phyloP scores from a whole-genome alignment of 768 basidiomycete species.

The Tulasnella sp. region DNA sequence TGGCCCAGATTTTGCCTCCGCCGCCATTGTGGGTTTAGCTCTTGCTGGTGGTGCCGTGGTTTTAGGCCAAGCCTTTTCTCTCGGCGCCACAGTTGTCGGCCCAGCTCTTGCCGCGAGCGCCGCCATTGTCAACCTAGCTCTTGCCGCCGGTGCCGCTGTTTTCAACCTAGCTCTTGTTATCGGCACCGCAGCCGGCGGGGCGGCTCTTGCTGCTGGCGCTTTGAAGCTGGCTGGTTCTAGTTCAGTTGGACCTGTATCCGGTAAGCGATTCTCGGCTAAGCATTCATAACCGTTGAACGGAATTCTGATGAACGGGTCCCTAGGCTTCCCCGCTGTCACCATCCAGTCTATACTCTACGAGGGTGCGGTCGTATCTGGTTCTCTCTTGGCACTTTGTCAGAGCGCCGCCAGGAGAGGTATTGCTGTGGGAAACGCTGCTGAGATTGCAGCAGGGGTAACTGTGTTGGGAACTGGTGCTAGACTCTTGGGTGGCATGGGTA shows the following conservation, averaged over 20 bases:
- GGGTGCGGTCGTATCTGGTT: not conserved
- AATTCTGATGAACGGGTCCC: too few species aligned
- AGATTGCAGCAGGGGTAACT: not conserved
- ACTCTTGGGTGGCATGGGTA: not conserved
- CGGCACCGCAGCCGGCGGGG: too few species aligned
- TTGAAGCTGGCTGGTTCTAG: not conserved
- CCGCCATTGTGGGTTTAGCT: too few species aligned
- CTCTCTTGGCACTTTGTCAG: not conserved
- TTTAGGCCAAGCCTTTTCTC: too few species aligned
- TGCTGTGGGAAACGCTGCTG: not conserved
- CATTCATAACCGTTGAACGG: too few species aligned
- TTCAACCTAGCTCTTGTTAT: too few species aligned
- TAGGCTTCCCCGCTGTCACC: not conserved
- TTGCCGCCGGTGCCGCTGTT: too few species aligned
- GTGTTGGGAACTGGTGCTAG: not conserved
- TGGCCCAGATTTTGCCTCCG: too few species aligned
- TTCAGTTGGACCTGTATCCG: not conserved
- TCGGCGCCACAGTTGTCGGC: too few species aligned
- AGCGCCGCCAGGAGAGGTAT: conserved; percentile 1
- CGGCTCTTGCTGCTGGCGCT: not conserved
- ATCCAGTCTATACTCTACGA: not conserved
- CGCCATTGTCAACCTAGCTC: too few species aligned
- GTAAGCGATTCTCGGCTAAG: not conserved
- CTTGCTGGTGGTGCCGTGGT: too few species aligned
- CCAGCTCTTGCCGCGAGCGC: too few species aligned